Percentiles rank a stretch among this genome's conserved stretches.
phyloP scores from a whole-genome alignment of 1,139 yeast species.

The Lodderomyces theae region DNA sequence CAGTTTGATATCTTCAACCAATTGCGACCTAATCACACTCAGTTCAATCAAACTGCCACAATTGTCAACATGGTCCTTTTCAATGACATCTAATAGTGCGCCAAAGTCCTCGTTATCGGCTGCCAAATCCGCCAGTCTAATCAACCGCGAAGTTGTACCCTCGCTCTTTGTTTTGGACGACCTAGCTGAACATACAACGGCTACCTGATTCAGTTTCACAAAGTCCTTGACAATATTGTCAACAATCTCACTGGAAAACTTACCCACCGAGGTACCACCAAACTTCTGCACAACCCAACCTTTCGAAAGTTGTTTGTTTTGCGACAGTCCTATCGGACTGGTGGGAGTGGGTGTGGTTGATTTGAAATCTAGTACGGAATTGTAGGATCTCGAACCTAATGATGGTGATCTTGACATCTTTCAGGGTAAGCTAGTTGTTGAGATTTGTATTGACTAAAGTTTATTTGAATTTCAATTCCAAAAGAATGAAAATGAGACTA shows the following conservation, averaged over 20 bases:
- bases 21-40: conserved; percentile 39
- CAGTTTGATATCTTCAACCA: conserved; percentile 54
- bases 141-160: conserved; percentile 87
- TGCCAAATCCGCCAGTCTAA: conserved; percentile 79
- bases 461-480: too few relatives aligned
- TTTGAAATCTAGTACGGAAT: conserved; percentile 41
- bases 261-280: conserved; percentile 98
- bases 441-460: too few relatives aligned
- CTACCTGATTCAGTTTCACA: conserved; percentile 64
- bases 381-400: conserved; percentile 25
- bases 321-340: background rate
- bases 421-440: too few relatives aligned
- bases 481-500: too few relatives aligned
- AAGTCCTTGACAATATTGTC: conserved; percentile 76
- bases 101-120: conserved; percentile 53
- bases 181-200: conserved; percentile 94
- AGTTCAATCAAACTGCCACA: conserved; percentile 57
- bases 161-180: conserved; percentile 88
- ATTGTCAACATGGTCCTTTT: conserved; percentile 73
- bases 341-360: conserved; percentile 16
- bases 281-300: conserved; percentile 93
- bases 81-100: conserved; percentile 56
- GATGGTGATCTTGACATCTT: conserved; percentile 11
- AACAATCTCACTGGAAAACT: conserved; percentile 81
- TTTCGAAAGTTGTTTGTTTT: conserved; percentile 8